A percentile compares a stretch with the other conserved stretches of the same genome.
Evolutionary conservation across 2,329 filamentous ascomycete genomes (phyloP).

Genomic region (Botryotinia narcissicola): DNA sequence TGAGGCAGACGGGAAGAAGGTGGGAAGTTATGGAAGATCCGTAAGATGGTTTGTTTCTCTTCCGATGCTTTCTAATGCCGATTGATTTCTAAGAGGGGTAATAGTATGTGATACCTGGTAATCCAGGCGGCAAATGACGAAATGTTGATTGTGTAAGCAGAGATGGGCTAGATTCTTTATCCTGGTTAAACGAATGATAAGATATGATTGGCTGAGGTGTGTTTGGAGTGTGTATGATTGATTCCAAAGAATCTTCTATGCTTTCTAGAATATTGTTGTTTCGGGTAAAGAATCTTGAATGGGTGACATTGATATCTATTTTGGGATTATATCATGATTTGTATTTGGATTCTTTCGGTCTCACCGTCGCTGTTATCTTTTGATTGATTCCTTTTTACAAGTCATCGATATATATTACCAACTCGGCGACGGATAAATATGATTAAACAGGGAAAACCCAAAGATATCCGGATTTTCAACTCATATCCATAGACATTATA

Average conservation of each 20-base stretch:
- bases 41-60: neutral
- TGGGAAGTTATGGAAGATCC: neutral
- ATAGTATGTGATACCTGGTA: neutral
- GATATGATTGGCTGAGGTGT: neutral
- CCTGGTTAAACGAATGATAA: neutral
- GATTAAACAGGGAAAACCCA: neutral
- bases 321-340: neutral
- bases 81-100: conserved; percentile 26
- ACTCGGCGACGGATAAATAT: neutral
- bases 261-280: neutral
- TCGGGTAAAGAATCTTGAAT: neutral
- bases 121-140: neutral
- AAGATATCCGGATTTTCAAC: neutral
- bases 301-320: neutral
- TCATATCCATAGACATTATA: neutral
- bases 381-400: neutral
- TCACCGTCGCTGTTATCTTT: neutral
- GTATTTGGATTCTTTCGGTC: neutral
- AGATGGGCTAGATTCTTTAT: neutral
- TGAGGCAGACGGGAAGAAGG: neutral
- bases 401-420: neutral
- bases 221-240: neutral
- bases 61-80: neutral
- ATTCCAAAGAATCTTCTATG: neutral
- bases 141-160: neutral